Percentiles rank a stretch among this genome's conserved stretches.
Evolutionary conservation across 116 monocot genomes (phyloP).

Genomic region (Cymodocea nodosa): DNA sequence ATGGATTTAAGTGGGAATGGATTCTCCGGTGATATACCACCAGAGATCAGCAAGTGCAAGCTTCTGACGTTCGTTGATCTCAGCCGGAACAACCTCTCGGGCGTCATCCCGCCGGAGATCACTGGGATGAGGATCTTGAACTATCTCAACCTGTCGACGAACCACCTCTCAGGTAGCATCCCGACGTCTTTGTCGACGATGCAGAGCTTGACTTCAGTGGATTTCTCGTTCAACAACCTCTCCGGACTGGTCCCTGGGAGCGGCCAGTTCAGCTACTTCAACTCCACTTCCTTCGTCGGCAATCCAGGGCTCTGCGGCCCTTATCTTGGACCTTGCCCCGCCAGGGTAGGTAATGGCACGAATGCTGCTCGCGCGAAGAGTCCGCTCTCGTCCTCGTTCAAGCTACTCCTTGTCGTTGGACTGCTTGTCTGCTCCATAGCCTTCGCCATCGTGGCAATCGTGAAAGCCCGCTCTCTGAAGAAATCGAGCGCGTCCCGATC

Average conservation of each 20-base stretch:
- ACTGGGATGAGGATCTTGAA: slow-evolving; percentile 66
- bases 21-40: slow-evolving; percentile 33
- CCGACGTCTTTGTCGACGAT: slow-evolving; percentile 48
- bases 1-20: slow-evolving; percentile 50
- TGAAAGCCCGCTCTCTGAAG: slow-evolving; percentile 39
- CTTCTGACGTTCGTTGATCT: slow-evolving; percentile 60
- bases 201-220: slow-evolving; percentile 74
- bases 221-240: slow-evolving; percentile 89
- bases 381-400: slow-evolving; percentile 26
- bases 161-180: slow-evolving; percentile 48
- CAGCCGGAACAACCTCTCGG: slow-evolving; percentile 61
- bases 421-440: slow-evolving; percentile 30
- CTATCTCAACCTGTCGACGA: slow-evolving; percentile 69
- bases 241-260: slow-evolving; percentile 62
- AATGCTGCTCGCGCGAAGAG: slow-evolving; percentile 10
- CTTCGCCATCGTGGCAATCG: slow-evolving; percentile 25
- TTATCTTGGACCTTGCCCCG: slow-evolving; percentile 6
- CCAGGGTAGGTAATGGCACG: neutral
- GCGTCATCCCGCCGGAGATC: slow-evolving; percentile 48
- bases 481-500: slow-evolving; percentile 24
- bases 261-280: slow-evolving; percentile 96
- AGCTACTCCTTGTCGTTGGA: slow-evolving; percentile 31
- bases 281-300: slow-evolving; percentile 71
- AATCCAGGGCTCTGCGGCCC: slow-evolving; percentile 46
- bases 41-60: slow-evolving; percentile 60